Base-by-base conservation (phyloP, 768 basidiomycete genomes). In the Boletus sp. region DNA sequence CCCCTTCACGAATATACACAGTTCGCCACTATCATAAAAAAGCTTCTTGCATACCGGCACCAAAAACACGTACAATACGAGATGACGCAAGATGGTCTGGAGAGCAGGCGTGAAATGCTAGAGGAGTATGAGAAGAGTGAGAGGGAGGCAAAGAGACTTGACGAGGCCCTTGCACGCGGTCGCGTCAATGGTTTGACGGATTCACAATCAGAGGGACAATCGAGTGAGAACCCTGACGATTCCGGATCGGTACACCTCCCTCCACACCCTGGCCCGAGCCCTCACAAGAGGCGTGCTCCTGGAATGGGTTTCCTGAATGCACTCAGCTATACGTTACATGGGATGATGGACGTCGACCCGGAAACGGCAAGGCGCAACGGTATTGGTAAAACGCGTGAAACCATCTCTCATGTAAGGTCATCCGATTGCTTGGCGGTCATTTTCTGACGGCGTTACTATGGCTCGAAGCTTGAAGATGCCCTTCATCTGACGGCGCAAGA, bases 261-360 rank as follows among this genome's bases (percentile, higher is more conserved):
- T 29, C 86, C 90, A 7, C 90, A 90, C 67, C 90, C 89, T n/a
- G 89, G 88, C 7, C 86, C 87, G 15, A 90, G 80, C 64, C 87
- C 88, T 52, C 75, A 80, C 35, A 79, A 80, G 69, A 74, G 80
- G 52, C 80, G 82, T 55, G 76, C 85, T 12, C 88, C 90, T 52
- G 90, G 90, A 7, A 91, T 91, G 81, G 94, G 92, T 18, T 75
- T 99, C 24, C 66, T 99, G 36, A 93, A 86, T 63, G 97, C 97
- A 15, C 77, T 99, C 42, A 94, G 89, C 67, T 95, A 97, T 73
- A 95, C 94, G 24, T 71, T 99, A 54, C 94, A 95, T 63, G 95
- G 96, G 5, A 95, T 98, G 87, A 98, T 99, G 88, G 97, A 99
- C 64, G 91, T 91, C 17, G 97, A 99, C 74, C 97, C 97, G 3